A percentile compares a stretch with the other conserved stretches of the same genome.
phyloP scores from a whole-genome alignment of 2,329 filamentous ascomycete species.

The Ceratocystis alfenasii region DNA sequence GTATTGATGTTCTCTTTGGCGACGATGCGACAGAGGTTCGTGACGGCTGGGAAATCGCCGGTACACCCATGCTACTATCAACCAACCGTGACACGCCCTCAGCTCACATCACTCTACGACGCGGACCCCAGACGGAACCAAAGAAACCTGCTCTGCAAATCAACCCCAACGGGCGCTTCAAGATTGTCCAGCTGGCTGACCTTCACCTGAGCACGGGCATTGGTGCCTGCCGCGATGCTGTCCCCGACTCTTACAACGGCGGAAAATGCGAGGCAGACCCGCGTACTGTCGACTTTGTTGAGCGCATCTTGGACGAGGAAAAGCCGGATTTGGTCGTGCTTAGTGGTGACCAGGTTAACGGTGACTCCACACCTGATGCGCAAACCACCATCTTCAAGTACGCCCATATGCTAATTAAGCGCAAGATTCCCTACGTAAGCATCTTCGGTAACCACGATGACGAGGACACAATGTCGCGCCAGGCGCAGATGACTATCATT shows the following conservation, averaged over 20 bases:
- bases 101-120: constrained; percentile 64
- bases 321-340: constrained; percentile 86
- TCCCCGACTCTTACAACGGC: constrained; percentile 59
- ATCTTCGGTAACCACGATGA: constrained; percentile 99
- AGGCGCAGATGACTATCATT: constrained; percentile 72
- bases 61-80: constrained; percentile 61
- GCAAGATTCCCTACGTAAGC: constrained; percentile 79
- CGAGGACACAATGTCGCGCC: constrained; percentile 66
- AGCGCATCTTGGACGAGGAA: constrained; percentile 74
- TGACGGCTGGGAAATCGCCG: constrained; percentile 68
- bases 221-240: constrained; percentile 73
- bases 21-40: constrained; percentile 85
- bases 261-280: constrained; percentile 84
- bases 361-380: constrained; percentile 79
- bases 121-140: constrained; percentile 37
- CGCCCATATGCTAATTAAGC: constrained; percentile 68
- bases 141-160: constrained; percentile 66
- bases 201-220: constrained; percentile 85
- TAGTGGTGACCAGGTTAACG: constrained; percentile 90
- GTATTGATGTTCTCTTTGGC: constrained; percentile 76
- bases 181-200: constrained; percentile 94
- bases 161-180: constrained; percentile 82
- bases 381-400: constrained; percentile 93
- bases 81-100: constrained; percentile 49
- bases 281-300: constrained; percentile 80